phyloP scores from a whole-genome alignment of 1,139 yeast species.

The Pneumocystis jirovecii region DNA sequence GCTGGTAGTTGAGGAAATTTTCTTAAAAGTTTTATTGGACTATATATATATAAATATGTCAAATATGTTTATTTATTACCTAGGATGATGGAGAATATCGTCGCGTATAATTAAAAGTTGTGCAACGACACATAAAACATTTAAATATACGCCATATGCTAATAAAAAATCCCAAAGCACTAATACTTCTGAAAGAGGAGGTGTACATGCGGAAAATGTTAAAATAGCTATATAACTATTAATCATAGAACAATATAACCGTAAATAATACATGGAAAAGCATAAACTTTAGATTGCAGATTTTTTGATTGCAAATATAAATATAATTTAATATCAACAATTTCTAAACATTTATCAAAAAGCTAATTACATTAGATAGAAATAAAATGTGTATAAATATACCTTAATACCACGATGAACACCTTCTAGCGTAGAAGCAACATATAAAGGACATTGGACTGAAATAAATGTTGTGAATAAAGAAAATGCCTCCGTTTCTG shows the following conservation, averaged over 20 bases:
- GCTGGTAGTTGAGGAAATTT: conserved; percentile 62
- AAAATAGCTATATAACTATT: conserved; percentile 36
- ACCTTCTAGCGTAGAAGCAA: conserved; percentile 64
- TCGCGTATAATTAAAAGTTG: conserved; percentile 60
- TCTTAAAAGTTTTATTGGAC: conserved; percentile 63
- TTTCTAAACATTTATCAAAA: conserved; percentile 54
- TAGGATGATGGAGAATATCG: conserved; percentile 39
- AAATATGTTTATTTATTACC: conserved; percentile 5
- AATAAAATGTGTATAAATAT: not conserved
- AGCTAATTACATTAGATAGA: conserved; percentile 13
- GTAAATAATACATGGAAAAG: conserved; percentile 43
- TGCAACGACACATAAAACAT: conserved; percentile 70
- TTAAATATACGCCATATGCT: conserved; percentile 85
- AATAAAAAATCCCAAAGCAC: conserved; percentile 80
- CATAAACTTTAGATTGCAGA: conserved; percentile 68
- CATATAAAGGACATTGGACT: conserved; percentile 58
- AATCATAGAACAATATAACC: not conserved
- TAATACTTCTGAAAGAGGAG: conserved; percentile 62
- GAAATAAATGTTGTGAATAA: conserved; percentile 46
- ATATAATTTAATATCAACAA: conserved; percentile 60
- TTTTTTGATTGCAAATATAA: conserved; percentile 47
- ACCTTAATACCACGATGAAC: conserved; percentile 56
- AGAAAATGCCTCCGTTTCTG: conserved; percentile 79
- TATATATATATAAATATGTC: not conserved
- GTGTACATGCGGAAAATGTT: conserved; percentile 81